A percentile compares a stretch with the other conserved stretches of the same genome.
phyloP scores from a whole-genome alignment of 805 yeast species.

The Hanseniaspora hatyaiensis region DNA sequence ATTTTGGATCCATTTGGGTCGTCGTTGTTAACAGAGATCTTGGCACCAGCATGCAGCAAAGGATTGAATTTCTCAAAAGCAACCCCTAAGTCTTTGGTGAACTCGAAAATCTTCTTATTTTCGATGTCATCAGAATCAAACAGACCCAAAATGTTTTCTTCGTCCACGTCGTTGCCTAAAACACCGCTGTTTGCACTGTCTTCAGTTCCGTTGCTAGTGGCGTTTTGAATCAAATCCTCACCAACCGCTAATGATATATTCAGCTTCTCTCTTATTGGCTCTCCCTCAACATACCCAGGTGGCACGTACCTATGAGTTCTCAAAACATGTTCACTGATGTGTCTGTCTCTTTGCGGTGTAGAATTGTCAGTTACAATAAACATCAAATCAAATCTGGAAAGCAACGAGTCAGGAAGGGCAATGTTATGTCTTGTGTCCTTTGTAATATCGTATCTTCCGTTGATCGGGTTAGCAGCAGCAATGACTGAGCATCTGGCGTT shows the following conservation, averaged over 20 bases:
- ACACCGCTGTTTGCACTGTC: conserved; percentile 26
- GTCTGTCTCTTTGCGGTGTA: conserved; percentile 69
- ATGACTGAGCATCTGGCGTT: conserved; percentile 93
- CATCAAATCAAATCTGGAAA: conserved; percentile 90
- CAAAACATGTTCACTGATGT: conserved; percentile 86
- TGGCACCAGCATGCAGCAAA: conserved; percentile 69
- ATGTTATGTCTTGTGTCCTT: conserved; percentile 76
- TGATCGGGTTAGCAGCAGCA: conserved; percentile 98
- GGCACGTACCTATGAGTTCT: conserved; percentile 85
- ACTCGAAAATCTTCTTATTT: conserved; percentile 12
- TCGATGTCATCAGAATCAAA: conserved; percentile 14
- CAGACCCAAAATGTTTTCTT: conserved; percentile 27
- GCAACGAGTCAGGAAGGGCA: conserved; percentile 88
- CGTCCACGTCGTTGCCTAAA: conserved; percentile 39
- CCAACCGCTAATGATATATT: conserved; percentile 73
- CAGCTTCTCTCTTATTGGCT: conserved; percentile 73
- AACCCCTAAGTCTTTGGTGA: conserved; percentile 12
- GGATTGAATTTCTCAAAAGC: conserved; percentile 81
- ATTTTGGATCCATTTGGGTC: conserved; percentile 29
- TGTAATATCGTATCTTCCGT: conserved; percentile 87
- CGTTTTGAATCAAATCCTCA: conserved; percentile 32
- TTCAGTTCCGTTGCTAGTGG: conserved; percentile 20
- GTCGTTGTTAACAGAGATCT: conserved; percentile 31
- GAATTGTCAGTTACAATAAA: conserved; percentile 95
- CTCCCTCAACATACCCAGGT: conserved; percentile 82